phyloP scores from a whole-genome alignment of 225 moss, liverwort and hornwort genomes.

The Physcomitrium patens region DNA sequence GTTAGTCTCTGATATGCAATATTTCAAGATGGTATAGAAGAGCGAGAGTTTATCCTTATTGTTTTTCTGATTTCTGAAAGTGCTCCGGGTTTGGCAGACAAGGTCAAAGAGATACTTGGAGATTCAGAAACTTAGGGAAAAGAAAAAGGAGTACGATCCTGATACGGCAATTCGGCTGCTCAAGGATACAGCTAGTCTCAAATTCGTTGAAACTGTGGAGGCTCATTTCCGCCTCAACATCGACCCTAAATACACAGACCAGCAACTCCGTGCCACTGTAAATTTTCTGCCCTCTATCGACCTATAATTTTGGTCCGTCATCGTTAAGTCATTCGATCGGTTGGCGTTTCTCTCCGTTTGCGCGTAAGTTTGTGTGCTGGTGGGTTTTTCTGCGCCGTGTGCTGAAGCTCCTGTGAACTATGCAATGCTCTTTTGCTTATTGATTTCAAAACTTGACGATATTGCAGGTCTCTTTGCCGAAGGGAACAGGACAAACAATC shows the following conservation, averaged over 20 bases:
- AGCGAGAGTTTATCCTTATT: background rate
- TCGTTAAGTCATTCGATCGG: background rate
- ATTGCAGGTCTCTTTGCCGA: slow-evolving; percentile 83
- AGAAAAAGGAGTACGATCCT: slow-evolving; percentile 82
- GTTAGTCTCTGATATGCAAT: background rate
- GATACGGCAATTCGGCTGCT: slow-evolving; percentile 74
- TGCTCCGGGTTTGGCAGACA: slow-evolving; percentile 43
- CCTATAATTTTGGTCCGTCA: background rate
- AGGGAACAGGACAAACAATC: slow-evolving; percentile 86
- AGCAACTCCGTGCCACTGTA: slow-evolving; percentile 86
- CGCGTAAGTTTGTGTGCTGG: background rate
- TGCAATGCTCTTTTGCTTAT: background rate
- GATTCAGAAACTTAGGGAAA: slow-evolving; percentile 68
- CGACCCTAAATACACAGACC: slow-evolving; percentile 89
- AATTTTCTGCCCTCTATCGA: background rate
- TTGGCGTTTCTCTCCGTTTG: no score
- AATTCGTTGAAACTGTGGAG: slow-evolving; percentile 83
- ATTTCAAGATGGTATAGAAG: background rate
- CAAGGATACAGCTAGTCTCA: slow-evolving; percentile 74
- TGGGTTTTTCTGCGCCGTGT: background rate
- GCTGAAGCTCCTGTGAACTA: background rate
- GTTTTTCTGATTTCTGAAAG: background rate
- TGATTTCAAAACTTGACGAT: slow-evolving; percentile 12
- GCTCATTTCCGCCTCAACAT: slow-evolving; percentile 88
- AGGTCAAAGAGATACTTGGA: slow-evolving; percentile 85